A percentile compares a stretch with the other conserved stretches of the same genome.
These are phyloP conservation scores for Gremmenia infestans DNA, from an alignment of 2,329 filamentous ascomycete genomes.

Conservation along the genomic window DNA sequence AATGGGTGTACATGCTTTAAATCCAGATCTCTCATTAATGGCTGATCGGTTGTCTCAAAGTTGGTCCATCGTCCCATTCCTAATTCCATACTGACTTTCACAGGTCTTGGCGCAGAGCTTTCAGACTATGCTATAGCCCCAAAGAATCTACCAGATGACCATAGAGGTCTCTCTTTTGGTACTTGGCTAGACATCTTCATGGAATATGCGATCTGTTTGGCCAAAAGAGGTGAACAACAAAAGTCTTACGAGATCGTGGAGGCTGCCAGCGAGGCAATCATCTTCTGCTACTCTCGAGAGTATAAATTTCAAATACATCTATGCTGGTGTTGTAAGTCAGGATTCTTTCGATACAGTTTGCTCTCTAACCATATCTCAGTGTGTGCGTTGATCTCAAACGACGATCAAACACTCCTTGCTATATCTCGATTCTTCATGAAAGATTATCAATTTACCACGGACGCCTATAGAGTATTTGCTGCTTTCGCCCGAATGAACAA, in stretches of 20 bases:
- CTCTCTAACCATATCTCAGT: slow-evolving; percentile 41
- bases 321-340: slow-evolving; percentile 63
- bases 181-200: slow-evolving; percentile 88
- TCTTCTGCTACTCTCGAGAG: slow-evolving; percentile 69
- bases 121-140: neutral
- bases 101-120: slow-evolving; percentile 21
- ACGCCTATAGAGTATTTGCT: slow-evolving; percentile 79
- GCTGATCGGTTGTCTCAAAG: slow-evolving; percentile 27
- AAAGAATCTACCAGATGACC: slow-evolving; percentile 34
- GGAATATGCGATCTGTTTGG: slow-evolving; percentile 75
- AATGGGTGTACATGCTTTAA: slow-evolving; percentile 10
- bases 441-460: slow-evolving; percentile 71
- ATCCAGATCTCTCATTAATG: slow-evolving; percentile 26
- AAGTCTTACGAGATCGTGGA: slow-evolving; percentile 78
- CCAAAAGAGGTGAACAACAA: slow-evolving; percentile 59
- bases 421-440: slow-evolving; percentile 81
- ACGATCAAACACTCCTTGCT: slow-evolving; percentile 68
- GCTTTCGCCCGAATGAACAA: slow-evolving; percentile 72
- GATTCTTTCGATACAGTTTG: neutral
- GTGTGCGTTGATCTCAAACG: slow-evolving; percentile 76
- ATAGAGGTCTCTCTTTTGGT: slow-evolving; percentile 74
- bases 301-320: slow-evolving; percentile 70
- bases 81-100: slow-evolving; percentile 5
- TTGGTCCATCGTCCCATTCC: slow-evolving; percentile 8
- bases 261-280: slow-evolving; percentile 71